Evolutionary conservation across 1,284 basidiomycete genomes (phyloP), one percentile per base, ranked within the genome.

Genomic region (Heterobasidion annosum): DNA sequence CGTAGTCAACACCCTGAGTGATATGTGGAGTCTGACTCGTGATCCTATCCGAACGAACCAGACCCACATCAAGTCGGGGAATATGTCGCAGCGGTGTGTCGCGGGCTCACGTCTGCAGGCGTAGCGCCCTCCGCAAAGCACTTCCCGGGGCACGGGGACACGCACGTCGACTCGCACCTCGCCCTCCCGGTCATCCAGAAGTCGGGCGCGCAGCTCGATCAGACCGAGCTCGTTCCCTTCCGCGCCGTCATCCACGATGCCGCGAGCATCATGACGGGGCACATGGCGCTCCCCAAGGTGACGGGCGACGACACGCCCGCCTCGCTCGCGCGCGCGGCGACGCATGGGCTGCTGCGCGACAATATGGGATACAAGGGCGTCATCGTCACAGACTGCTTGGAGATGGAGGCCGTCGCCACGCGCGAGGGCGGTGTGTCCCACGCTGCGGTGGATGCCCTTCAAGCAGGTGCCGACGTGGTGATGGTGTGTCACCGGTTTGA

Each of bases 111-210:
- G 0, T 64, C 70, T 3, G 68, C 71, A 0, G 76, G 74, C 0
- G 66, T 88, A 9, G 82, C 84, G 1, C 73, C 85, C 0, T 80
- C 73, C 33, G 75, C 76, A 2, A 88, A 87, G 62, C 85, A 87
- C 61, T 87, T 87, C 61, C 85, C 84, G 0, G 85, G 85, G 0
- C 85, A 88, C 57, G 85, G 85, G 0, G 83, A 87, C 54, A 88
- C 84, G 0, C 74, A 81, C 54, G 71, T 85, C 53, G 85, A 88
- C 62, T 85, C 84, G 1, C 85, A 87, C 60, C 73, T 83, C n/a
- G 78, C 75, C 2, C 73, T 87, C 3, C 85, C 85, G 0, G 65
- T 73, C 18, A 84, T 88, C 61, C 65, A 67, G 50, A 84, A 85
- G 54, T 68, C 71, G 4, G 67, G 68, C 35, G 54, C 64, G 2